Percentiles rank a stretch among this genome's conserved stretches.
Conservation (phyloP, 805 yeast genomes). For the Pichia membranifaciens region DNA sequence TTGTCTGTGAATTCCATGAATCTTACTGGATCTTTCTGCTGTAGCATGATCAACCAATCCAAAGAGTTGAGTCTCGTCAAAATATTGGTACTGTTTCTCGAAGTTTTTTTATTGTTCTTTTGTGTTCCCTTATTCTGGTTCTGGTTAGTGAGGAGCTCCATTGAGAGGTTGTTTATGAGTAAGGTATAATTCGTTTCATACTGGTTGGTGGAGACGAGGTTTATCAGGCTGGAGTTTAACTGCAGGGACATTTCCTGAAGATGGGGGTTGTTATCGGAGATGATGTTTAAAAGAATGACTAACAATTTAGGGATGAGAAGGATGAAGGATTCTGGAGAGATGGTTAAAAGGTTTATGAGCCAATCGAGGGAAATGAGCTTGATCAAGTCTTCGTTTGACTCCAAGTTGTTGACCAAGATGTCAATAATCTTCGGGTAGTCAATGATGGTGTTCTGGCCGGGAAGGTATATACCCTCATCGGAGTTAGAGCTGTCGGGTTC, state of each 20-base stretch:
- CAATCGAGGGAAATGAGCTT: conserved; percentile 77
- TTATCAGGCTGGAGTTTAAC: conserved; percentile 53
- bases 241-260: conserved; percentile 48
- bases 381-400: conserved; percentile 67
- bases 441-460: conserved; percentile 77
- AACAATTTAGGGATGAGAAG: conserved; percentile 71
- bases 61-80: conserved; percentile 76
- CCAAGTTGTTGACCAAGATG: conserved; percentile 74
- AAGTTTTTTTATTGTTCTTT: conserved; percentile 36
- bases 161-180: conserved; percentile 63
- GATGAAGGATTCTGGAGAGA: conserved; percentile 70
- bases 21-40: conserved; percentile 58
- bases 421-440: conserved; percentile 78
- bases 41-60: conserved; percentile 85
- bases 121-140: not conserved
- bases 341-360: conserved; percentile 67
- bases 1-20: conserved; percentile 51
- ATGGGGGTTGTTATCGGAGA: conserved; percentile 47
- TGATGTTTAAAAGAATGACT: conserved; percentile 57
- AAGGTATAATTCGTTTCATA: conserved; percentile 43
- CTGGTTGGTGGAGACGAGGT: conserved; percentile 35
- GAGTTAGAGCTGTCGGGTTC: not conserved
- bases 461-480: conserved; percentile 52
- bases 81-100: conserved; percentile 2
- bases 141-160: conserved; percentile 45